phyloP scores from a whole-genome alignment of 495 filamentous ascomycete genomes.

The Bombardia bombarda region DNA sequence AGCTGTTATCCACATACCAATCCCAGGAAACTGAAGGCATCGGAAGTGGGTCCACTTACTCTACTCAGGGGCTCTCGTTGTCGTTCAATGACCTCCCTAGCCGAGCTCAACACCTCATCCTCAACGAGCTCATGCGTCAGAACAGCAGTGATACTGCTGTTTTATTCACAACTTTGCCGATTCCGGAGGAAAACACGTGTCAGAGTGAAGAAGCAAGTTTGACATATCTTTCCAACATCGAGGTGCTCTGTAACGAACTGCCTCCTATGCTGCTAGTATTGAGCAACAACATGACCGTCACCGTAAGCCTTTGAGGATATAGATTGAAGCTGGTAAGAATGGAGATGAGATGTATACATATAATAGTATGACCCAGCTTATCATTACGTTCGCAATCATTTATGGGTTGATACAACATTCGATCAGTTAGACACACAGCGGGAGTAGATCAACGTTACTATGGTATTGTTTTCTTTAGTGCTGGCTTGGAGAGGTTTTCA shows the following conservation, averaged over 20 bases:
- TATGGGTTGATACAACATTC: too few relatives aligned
- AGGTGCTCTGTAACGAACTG: constrained; percentile 60
- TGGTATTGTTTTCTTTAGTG: too few relatives aligned
- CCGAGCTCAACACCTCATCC: constrained; percentile 73
- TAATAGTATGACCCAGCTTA: too few relatives aligned
- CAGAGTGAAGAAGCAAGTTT: constrained; percentile 59
- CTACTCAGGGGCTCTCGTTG: constrained; percentile 53
- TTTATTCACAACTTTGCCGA: constrained; percentile 73
- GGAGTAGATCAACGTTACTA: too few relatives aligned
- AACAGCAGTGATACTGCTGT: constrained; percentile 69
- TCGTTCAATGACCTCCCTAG: constrained; percentile 81
- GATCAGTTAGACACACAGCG: too few relatives aligned
- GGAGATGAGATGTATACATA: background rate
- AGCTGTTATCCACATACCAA: constrained; percentile 25
- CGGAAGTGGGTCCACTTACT: constrained; percentile 48
- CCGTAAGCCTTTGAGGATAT: constrained; percentile 63
- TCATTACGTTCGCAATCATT: too few relatives aligned
- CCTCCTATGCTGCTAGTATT: constrained; percentile 72
- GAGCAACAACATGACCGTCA: constrained; percentile 87
- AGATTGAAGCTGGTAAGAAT: background rate
- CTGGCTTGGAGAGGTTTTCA: too few relatives aligned
- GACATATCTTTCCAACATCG: constrained; percentile 67
- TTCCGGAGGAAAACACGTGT: constrained; percentile 66
- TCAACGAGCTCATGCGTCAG: constrained; percentile 73
- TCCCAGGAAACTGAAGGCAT: constrained; percentile 15